Conservation (phyloP, 345 rosid species). For the Physaria fendleri region DNA sequence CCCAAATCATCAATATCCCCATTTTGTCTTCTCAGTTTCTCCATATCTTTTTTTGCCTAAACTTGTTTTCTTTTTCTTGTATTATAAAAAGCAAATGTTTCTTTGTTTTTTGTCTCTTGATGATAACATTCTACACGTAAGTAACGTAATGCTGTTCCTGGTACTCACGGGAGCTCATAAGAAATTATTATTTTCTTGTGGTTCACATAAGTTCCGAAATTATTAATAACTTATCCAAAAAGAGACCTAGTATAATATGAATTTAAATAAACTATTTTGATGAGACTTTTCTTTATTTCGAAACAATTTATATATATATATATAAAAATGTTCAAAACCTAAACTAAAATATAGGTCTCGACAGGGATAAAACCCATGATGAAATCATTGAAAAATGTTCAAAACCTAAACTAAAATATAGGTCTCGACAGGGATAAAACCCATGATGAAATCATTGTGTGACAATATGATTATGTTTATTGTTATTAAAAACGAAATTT, state of each 20-base stretch:
- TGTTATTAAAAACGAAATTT: neutral
- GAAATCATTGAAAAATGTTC: too few species aligned
- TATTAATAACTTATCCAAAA: neutral
- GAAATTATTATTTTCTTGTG: neutral
- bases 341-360: too few species aligned
- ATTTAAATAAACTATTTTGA: too few species aligned
- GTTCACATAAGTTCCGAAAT: neutral
- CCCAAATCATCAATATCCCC: slow-evolving; percentile 17
- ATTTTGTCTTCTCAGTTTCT: slow-evolving; percentile 5
- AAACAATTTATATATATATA: neutral
- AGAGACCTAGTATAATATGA: neutral
- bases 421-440: too few species aligned
- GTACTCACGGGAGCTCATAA: neutral
- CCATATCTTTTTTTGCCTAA: neutral
- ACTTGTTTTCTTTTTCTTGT: neutral
- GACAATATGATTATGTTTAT: too few species aligned
- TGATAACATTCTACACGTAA: slow-evolving; percentile 6
- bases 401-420: too few species aligned
- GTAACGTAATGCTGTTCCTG: neutral
- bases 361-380: too few species aligned
- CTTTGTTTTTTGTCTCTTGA: neutral
- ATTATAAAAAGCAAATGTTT: neutral
- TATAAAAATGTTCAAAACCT: neutral
- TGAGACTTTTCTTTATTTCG: neutral
- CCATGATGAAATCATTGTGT: too few species aligned